phyloP scores from a whole-genome alignment of 176 grass and related monocot genomes.

The Hordeum vulgare region DNA sequence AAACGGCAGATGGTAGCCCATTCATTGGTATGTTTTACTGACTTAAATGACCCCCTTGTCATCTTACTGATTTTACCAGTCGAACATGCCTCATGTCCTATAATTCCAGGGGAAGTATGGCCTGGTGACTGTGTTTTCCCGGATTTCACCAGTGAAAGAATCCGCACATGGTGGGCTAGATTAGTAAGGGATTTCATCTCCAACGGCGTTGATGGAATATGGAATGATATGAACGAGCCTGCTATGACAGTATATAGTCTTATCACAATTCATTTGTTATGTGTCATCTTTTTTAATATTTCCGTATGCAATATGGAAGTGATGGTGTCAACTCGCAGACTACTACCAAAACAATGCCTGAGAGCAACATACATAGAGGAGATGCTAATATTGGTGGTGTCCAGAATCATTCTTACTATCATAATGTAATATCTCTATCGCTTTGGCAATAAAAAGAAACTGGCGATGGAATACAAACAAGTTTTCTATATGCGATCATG shows the following conservation, averaged over 20 bases:
- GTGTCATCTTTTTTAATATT: neutral
- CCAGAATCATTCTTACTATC: slow-evolving; percentile 85
- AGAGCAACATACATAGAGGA: slow-evolving; percentile 81
- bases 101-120: slow-evolving; percentile 73
- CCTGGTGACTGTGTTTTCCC: slow-evolving; percentile 94
- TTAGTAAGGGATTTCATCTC: slow-evolving; percentile 76
- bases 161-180: slow-evolving; percentile 77
- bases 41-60: neutral
- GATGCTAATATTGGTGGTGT: slow-evolving; percentile 65
- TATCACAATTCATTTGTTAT: neutral
- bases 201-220: slow-evolving; percentile 94
- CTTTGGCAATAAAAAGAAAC: slow-evolving; percentile 5
- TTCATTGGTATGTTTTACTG: slow-evolving; percentile 52
- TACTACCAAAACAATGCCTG: slow-evolving; percentile 93
- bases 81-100: neutral
- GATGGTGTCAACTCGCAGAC: slow-evolving; percentile 40
- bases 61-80: neutral
- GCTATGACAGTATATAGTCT: slow-evolving; percentile 53
- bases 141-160: slow-evolving; percentile 72
- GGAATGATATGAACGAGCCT: slow-evolving; percentile 99
- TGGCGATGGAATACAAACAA: neutral
- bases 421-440: slow-evolving; percentile 57
- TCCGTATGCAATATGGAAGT: neutral
- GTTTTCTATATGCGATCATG: neutral
- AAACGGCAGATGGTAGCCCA: slow-evolving; percentile 54